A percentile compares a stretch with the other conserved stretches of the same genome.
Conservation (phyloP, 169 alveolate genomes). For the Plasmodium inui region DNA sequence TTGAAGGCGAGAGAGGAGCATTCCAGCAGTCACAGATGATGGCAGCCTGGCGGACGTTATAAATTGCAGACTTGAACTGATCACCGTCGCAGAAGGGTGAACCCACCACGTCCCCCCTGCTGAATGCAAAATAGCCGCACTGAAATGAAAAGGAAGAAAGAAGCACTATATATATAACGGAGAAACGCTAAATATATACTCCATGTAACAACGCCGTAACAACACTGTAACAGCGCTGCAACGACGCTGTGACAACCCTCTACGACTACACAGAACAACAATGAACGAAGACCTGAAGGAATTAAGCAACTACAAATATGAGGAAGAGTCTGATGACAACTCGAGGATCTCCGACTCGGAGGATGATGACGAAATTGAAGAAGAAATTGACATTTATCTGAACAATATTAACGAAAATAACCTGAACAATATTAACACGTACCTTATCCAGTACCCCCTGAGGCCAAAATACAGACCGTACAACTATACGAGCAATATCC, state of each 20-base stretch:
- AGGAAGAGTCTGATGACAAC: slow-evolving; percentile 12
- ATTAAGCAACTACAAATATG: slow-evolving; percentile 40
- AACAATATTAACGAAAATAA: slow-evolving; percentile 60
- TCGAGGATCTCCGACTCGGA: slow-evolving; percentile 30
- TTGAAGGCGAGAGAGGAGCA: not conserved
- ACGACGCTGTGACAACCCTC: too few relatives aligned
- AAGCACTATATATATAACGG: not conserved
- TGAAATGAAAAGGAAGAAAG: too few relatives aligned
- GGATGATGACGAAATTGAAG: slow-evolving; percentile 63
- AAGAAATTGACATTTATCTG: slow-evolving; percentile 72
- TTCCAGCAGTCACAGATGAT: not conserved
- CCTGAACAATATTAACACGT: slow-evolving; percentile 59
- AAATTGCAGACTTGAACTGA: not conserved
- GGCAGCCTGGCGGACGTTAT: not conserved
- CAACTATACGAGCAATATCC: slow-evolving; percentile 45
- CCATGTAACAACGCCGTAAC: not conserved
- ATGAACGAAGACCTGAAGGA: slow-evolving; percentile 65
- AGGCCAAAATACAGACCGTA: slow-evolving; percentile 75
- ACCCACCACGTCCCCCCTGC: not conserved
- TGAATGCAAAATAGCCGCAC: not conserved
- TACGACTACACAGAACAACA: not conserved
- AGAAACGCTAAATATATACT: not conserved
- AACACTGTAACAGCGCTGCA: not conserved
- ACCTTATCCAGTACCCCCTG: slow-evolving; percentile 66
- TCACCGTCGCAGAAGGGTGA: not conserved